phyloP scores from a whole-genome alignment of 805 yeast species.

The Ogataea kodamae region DNA sequence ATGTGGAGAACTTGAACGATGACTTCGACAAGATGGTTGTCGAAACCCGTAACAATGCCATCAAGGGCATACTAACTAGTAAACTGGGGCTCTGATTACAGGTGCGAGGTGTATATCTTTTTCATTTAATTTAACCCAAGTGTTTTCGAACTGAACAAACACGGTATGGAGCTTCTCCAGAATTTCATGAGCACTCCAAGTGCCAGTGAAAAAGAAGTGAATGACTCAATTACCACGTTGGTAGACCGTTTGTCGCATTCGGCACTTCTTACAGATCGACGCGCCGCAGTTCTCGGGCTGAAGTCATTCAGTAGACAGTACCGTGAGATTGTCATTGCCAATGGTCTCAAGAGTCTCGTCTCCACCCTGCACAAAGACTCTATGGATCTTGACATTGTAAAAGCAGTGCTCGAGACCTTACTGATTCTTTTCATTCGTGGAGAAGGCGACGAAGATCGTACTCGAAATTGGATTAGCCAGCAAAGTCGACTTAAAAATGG shows the following conservation, averaged over 20 bases:
- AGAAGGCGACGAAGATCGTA: slow-evolving; percentile 55
- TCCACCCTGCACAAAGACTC: slow-evolving; percentile 60
- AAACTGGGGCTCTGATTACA: slow-evolving; percentile 19
- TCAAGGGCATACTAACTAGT: slow-evolving; percentile 28
- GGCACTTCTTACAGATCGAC: slow-evolving; percentile 73
- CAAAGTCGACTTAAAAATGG: slow-evolving; percentile 74
- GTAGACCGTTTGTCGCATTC: slow-evolving; percentile 87
- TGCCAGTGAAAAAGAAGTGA: slow-evolving; percentile 41
- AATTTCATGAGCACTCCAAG: slow-evolving; percentile 33
- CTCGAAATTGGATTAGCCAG: slow-evolving; percentile 68
- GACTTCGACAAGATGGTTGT: slow-evolving; percentile 31
- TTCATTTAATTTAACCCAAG: too few species aligned
- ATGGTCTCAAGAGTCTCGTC: slow-evolving; percentile 74
- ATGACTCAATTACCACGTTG: slow-evolving; percentile 82
- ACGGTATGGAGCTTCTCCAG: slow-evolving; percentile 33
- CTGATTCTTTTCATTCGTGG: slow-evolving; percentile 73
- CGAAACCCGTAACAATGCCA: slow-evolving; percentile 29
- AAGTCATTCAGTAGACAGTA: slow-evolving; percentile 86
- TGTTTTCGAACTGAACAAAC: slow-evolving; percentile 7
- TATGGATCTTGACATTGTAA: slow-evolving; percentile 64
- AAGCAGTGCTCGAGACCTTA: slow-evolving; percentile 81
- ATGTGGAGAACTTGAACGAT: slow-evolving; percentile 30
- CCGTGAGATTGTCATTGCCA: slow-evolving; percentile 85
- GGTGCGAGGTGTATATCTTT: slow-evolving; percentile 10
- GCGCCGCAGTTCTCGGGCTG: slow-evolving; percentile 87